These are phyloP conservation scores for Tuber borchii DNA, from an alignment of 495 filamentous ascomycete genomes.

Conservation along the genomic window DNA sequence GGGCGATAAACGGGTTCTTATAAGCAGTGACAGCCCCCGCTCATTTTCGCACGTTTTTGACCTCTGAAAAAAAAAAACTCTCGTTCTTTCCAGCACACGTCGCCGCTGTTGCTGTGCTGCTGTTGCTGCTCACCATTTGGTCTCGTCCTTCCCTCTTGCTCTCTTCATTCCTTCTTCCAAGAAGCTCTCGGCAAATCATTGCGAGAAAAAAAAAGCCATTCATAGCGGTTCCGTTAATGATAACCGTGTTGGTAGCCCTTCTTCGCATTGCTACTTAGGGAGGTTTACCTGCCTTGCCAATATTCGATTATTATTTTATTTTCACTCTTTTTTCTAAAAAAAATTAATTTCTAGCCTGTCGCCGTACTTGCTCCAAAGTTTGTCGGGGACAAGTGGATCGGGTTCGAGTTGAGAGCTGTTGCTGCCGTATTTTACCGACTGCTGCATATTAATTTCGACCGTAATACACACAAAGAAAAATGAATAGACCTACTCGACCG, in stretches of 20 bases:
- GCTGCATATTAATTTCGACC: background rate
- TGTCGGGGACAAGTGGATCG: background rate
- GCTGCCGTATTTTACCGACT: background rate
- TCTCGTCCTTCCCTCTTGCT: background rate
- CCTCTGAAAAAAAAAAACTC: background rate
- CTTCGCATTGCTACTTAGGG: background rate
- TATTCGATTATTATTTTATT: background rate
- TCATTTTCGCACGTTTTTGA: constrained; percentile 1
- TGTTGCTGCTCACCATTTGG: background rate
- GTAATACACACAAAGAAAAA: constrained; percentile 19
- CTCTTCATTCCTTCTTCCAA: background rate
- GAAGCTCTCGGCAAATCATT: background rate
- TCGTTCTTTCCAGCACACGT: background rate
- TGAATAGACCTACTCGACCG: constrained; percentile 40
- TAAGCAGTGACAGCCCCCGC: constrained; percentile 30
- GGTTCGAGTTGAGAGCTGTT: constrained; percentile 3
- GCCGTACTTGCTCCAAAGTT: background rate
- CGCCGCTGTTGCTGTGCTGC: background rate
- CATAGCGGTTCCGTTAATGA: background rate
- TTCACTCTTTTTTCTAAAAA: background rate
- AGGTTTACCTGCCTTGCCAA: background rate
- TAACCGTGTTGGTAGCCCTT: background rate
- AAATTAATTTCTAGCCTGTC: background rate
- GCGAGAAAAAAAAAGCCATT: background rate
- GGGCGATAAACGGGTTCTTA: constrained; percentile 9